These are phyloP conservation scores for Aspergillus texensis DNA, from an alignment of 2,329 filamentous ascomycete species.

Conservation along the genomic window DNA sequence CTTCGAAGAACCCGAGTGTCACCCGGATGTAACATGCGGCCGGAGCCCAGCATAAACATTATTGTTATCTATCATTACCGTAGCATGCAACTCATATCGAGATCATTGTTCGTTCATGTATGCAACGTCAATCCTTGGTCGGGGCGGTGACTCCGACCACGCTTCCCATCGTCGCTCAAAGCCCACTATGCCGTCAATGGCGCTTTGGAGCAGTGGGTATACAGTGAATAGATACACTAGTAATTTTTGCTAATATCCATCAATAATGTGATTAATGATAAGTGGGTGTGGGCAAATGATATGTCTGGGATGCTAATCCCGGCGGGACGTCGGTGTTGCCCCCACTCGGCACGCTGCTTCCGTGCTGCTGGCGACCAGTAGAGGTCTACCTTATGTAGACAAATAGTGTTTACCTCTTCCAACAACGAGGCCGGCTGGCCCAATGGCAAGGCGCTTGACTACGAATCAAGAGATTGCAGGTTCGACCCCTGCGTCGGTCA, in stretches of 20 bases:
- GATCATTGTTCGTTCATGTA: neutral
- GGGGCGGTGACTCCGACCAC: neutral
- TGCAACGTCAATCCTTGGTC: neutral
- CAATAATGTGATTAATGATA: slow-evolving; percentile 2
- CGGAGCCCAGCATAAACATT: slow-evolving; percentile 1
- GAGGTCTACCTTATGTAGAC: rapidly evolving
- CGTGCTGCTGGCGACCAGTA: neutral
- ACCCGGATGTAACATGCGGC: slow-evolving; percentile 10
- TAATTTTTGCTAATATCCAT: slow-evolving; percentile 9
- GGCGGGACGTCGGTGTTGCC: slow-evolving; percentile 8
- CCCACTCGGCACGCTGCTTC: slow-evolving; percentile 29
- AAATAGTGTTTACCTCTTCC: neutral
- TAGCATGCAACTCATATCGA: neutral
- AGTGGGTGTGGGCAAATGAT: slow-evolving; percentile 2
- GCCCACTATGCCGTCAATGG: slow-evolving; percentile 8
- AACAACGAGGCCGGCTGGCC: slow-evolving; percentile 39
- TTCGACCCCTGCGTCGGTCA: slow-evolving; percentile 46
- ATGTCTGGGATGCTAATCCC: slow-evolving; percentile 4
- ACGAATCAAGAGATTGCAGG: slow-evolving; percentile 51
- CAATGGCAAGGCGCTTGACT: slow-evolving; percentile 7
- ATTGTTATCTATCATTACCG: slow-evolving; percentile 1
- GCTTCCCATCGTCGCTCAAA: neutral
- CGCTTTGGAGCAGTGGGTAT: neutral
- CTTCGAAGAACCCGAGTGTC: neutral
- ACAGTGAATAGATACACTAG: neutral